These are phyloP conservation scores for Tylopilus rubrobrunneus DNA, from an alignment of 768 basidiomycete species.

Conservation along the genomic window DNA sequence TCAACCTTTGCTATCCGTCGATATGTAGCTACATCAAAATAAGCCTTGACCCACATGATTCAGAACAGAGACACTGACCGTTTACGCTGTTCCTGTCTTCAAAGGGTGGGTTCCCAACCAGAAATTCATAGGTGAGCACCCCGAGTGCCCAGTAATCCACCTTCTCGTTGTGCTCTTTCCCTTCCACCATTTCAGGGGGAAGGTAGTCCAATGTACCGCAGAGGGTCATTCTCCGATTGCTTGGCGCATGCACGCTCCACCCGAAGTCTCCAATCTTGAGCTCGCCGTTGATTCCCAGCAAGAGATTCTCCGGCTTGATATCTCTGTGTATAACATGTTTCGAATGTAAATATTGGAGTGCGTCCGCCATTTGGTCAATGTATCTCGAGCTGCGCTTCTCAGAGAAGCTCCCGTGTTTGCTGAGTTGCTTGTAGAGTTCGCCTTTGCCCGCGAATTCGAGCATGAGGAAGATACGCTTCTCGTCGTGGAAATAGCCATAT, in stretches of 20 bases:
- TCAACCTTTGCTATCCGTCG: constrained; percentile 87
- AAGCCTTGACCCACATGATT: constrained; percentile 3
- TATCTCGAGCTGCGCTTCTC: constrained; percentile 88
- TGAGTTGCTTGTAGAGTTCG: constrained; percentile 94
- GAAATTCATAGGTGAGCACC: constrained; percentile 94
- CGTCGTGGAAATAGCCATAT: constrained; percentile 98
- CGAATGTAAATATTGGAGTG: constrained; percentile 82
- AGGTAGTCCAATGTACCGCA: constrained; percentile 97
- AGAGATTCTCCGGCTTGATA: constrained; percentile 97
- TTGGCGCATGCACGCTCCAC: constrained; percentile 96
- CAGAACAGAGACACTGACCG: constrained; percentile 43
- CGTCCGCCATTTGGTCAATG: constrained; percentile 98
- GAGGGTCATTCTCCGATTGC: constrained; percentile 82
- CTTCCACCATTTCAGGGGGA: constrained; percentile 98
- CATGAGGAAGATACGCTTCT: constrained; percentile 96
- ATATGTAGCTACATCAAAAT: constrained; percentile 66
- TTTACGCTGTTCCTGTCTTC: constrained; percentile 78
- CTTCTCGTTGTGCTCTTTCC: constrained; percentile 80
- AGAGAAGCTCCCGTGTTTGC: constrained; percentile 79
- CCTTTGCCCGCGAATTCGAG: constrained; percentile 97
- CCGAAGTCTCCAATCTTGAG: constrained; percentile 99
- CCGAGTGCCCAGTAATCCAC: constrained; percentile 98
- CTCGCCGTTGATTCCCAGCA: constrained; percentile 93
- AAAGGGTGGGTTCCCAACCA: constrained; percentile 81
- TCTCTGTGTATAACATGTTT: constrained; percentile 99